Evolutionary conservation across 352 stramenopile species (phyloP), one percentile per base, ranked within the genome.

Genomic region (Phytophthora rubi): DNA sequence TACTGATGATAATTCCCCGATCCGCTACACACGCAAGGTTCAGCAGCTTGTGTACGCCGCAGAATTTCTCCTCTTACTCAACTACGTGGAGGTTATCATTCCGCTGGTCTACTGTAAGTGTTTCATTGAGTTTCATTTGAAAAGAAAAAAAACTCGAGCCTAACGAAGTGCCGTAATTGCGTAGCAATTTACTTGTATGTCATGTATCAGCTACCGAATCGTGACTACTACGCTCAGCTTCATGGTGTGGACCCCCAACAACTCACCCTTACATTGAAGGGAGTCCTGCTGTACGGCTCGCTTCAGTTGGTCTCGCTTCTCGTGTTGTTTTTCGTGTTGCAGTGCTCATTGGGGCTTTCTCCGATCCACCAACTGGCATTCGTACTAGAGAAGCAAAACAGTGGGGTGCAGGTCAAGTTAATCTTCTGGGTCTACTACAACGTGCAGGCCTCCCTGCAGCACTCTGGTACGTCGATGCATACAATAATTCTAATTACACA

Each of bases 371-470:
- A 49, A 49, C 42, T 49, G 15, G 42, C 42, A 9, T 21, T 23
- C 42, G 42, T 49, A 49, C 42, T 49, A 16, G 42, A 49, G 16
- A 49, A 49, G 13, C 42, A 49, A 18, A 21, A 23, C 6, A 49
- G 42, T 23, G 42, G 42, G 4, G 42, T 49, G 15, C 42, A 49
- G 16, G 6, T 49, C 6, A 49, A 49, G n/a, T 12, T 49, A 10
- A 18, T 49, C 2, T 49, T 49, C n/a, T 49, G 42, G 42, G 42
- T 49, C n/a, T 49, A 49, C 42, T 23, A 49, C 42, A 49, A 49
- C 42, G 42, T 49, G 42, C 42, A 49, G 42, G 42, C 42, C 5
- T 49, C 42, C 9, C n/a, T 49, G 7, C 42, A 49, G n/a, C 16
- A 49, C 16, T 49, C 42, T 12, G 42, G 42, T 49, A 49, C 42